Evolutionary conservation across 768 basidiomycete species (phyloP).

Genomic region (Tulasnella sp.): DNA sequence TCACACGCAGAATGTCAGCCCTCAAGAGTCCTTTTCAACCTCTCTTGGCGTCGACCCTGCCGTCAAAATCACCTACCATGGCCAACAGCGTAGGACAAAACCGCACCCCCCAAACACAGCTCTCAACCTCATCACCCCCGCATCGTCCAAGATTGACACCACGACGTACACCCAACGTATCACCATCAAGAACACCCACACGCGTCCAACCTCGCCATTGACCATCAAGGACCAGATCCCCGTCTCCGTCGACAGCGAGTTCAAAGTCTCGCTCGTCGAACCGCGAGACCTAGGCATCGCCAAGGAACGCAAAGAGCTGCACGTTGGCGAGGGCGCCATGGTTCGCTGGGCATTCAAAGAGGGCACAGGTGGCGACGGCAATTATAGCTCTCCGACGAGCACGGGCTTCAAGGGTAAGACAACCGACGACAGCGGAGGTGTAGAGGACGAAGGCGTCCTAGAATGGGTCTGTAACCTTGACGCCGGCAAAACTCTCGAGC

Average conservation of each 20-base stretch:
- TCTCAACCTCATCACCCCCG: neutral
- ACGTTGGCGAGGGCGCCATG: slow-evolving; percentile 28
- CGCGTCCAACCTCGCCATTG: neutral
- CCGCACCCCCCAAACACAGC: no score
- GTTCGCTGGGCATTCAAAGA: slow-evolving; percentile 21
- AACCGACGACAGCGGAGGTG: slow-evolving; percentile 25
- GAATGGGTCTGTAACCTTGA: slow-evolving; percentile 41
- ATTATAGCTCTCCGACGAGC: slow-evolving; percentile 29
- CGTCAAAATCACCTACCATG: slow-evolving; percentile 17
- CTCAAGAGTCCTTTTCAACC: slow-evolving; percentile 18
- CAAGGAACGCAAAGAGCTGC: slow-evolving; percentile 30
- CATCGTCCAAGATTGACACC: slow-evolving; percentile 7
- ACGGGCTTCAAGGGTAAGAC: slow-evolving; percentile 38
- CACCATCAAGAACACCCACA: slow-evolving; percentile 18
- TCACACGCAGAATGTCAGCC: slow-evolving; percentile 12
- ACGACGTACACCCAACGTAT: slow-evolving; percentile 17
- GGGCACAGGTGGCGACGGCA: no score
- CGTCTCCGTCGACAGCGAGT: slow-evolving; percentile 22
- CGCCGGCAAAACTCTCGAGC: slow-evolving; percentile 31
- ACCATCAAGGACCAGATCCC: slow-evolving; percentile 16
- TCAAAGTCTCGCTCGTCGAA: slow-evolving; percentile 25
- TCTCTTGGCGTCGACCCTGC: slow-evolving; percentile 20
- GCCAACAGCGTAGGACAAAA: slow-evolving; percentile 6
- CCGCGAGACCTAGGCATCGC: slow-evolving; percentile 20
- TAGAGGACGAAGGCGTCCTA: slow-evolving; percentile 33